phyloP scores from a whole-genome alignment of 2,329 filamentous ascomycete species.

The Cylindrodendrum hubeiense region DNA sequence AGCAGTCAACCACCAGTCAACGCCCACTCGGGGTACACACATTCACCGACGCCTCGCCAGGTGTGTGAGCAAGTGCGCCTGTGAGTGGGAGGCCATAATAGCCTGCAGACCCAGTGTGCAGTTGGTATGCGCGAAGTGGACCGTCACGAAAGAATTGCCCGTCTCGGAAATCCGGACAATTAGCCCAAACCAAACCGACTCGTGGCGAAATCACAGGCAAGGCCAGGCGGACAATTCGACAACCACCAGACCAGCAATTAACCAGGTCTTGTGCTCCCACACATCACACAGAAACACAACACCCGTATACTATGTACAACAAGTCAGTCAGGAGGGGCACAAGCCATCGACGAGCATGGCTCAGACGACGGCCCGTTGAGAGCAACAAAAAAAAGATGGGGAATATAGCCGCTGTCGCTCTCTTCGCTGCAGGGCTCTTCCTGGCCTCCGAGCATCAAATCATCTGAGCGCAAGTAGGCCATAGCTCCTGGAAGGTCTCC shows the following conservation, averaged over 20 bases:
- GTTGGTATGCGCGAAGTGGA: not conserved
- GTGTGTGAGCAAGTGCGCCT: not conserved
- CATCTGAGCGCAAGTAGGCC: slow-evolving; percentile 24
- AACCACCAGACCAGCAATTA: not conserved
- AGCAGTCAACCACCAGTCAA: not conserved
- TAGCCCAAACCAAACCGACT: not conserved
- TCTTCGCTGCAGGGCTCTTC: slow-evolving; percentile 27
- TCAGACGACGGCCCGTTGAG: slow-evolving; percentile 16
- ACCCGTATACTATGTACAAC: not conserved
- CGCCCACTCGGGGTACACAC: too few species aligned
- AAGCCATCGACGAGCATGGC: slow-evolving; percentile 11
- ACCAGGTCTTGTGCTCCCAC: slow-evolving; percentile 7
- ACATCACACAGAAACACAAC: slow-evolving; percentile 4
- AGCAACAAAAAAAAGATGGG: slow-evolving; percentile 20
- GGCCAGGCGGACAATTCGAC: not conserved
- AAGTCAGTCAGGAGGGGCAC: slow-evolving; percentile 4
- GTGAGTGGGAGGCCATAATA: not conserved
- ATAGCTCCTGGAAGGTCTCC: slow-evolving; percentile 35
- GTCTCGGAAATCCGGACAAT: slow-evolving; percentile 10
- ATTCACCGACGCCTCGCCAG: not conserved
- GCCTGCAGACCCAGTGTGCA: not conserved
- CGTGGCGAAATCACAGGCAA: not conserved
- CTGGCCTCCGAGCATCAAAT: slow-evolving; percentile 24
- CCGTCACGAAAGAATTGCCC: slow-evolving; percentile 8
- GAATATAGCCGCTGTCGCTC: slow-evolving; percentile 21